Base-by-base conservation (phyloP, 2,329 filamentous ascomycete species). In the Colletotrichum euphorbiae region DNA sequence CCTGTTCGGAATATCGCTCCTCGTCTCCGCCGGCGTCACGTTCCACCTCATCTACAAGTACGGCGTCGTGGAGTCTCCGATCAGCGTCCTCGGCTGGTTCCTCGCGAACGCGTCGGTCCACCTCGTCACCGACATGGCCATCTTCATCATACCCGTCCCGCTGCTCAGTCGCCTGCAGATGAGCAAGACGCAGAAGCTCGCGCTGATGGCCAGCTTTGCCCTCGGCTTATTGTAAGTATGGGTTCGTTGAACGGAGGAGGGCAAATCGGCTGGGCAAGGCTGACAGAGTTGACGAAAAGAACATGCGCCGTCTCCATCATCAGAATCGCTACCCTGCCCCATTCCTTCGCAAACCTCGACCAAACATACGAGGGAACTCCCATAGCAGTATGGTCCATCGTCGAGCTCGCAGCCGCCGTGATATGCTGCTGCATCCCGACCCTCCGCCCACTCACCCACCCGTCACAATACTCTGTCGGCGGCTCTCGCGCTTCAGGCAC, bases 401-500 rank as follows among this genome's bases (percentile, higher is more conserved):
- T 79, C 60, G 80, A 82, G 69, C 77, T 80, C 68, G 78, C 78
- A 52, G 75, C 77, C 55, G 79, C 78, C 62, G 75, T 81, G 68
- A 73, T 81, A 12, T 81, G 80, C 67, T 75, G 78, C 51, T 80
- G 79, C 63, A 75, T 81, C 5, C 80, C 80, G 0, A 80, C 79
- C 15, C 71, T 81, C 1, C 75, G 78, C 2, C 77, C 77, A 13
- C 59, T 78, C 6, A 9, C 36, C 3, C 38, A 40, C 4, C 54
- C 43, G 38, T 58, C 52, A 4, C 19, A 19, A 13, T 52, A 64
- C 46, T 5, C 46, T 28, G 2, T 28, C 6, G 28, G 28, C 28
- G 28, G 28, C 28, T 28, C 28, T 28, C 6, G 28, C 28, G 28
- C 28, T 8, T 7, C 28, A 2, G 28, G 6, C 7, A 8, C 6